Percentiles rank a stretch among this genome's conserved stretches.
phyloP scores from a whole-genome alignment of 306 rosid genomes.

The Phaseolus lunatus region DNA sequence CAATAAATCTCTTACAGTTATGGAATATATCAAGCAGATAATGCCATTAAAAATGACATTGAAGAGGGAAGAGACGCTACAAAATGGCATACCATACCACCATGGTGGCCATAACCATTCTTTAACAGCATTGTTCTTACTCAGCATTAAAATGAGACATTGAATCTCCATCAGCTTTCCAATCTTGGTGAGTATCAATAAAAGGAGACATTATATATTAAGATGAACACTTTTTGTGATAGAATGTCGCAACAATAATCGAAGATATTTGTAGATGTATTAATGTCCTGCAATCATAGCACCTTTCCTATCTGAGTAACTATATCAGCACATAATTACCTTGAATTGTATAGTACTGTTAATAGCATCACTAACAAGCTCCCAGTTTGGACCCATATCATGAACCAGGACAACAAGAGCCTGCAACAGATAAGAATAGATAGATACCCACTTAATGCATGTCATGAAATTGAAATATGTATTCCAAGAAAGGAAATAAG shows the following conservation, averaged over 20 bases:
- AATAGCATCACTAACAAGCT: constrained; percentile 93
- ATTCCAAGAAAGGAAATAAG: constrained; percentile 28
- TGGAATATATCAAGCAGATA: not conserved
- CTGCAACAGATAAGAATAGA: constrained; percentile 49
- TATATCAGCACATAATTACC: constrained; percentile 55
- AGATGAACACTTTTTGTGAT: not conserved
- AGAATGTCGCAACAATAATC: not conserved
- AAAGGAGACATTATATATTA: not conserved
- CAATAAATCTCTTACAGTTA: not conserved
- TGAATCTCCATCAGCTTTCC: not conserved
- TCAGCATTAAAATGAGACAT: not conserved
- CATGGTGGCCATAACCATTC: not conserved
- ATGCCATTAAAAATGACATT: not conserved
- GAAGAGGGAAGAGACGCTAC: not conserved
- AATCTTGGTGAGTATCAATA: not conserved
- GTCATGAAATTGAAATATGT: constrained; percentile 13
- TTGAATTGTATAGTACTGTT: constrained; percentile 87
- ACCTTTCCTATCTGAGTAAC: not conserved
- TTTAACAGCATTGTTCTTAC: not conserved
- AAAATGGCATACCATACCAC: not conserved
- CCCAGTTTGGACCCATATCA: constrained; percentile 99
- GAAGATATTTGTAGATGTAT: not conserved
- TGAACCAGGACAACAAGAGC: constrained; percentile 99
- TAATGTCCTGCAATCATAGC: not conserved
- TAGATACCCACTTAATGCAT: constrained; percentile 30